Evolutionary conservation across 805 yeast species (phyloP).

Genomic region (Suhomyces kilbournensis): DNA sequence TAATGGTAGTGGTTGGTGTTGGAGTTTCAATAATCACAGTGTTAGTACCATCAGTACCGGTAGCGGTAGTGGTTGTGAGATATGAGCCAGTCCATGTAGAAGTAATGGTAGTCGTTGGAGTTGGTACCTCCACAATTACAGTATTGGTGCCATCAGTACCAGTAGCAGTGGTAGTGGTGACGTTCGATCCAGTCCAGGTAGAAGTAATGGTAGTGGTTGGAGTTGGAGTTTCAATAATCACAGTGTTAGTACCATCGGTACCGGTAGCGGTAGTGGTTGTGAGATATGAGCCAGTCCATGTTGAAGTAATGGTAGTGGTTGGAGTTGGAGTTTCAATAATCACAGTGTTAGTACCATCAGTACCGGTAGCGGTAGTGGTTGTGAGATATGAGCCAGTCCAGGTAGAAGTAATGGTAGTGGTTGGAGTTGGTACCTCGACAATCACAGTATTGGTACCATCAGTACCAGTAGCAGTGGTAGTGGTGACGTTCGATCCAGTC

Average conservation of each 20-base stretch:
- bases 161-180: slow-evolving; percentile 7
- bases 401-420: slow-evolving; percentile 6
- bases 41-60: slow-evolving; percentile 8
- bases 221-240: slow-evolving; percentile 12
- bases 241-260: slow-evolving; percentile 5
- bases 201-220: slow-evolving; percentile 15
- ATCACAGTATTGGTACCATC: slow-evolving; percentile 12
- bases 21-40: slow-evolving; percentile 14
- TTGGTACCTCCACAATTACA: slow-evolving; percentile 12
- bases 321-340: not conserved
- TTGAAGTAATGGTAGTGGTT: not conserved
- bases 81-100: slow-evolving; percentile 6
- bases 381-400: slow-evolving; percentile 6
- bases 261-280: not conserved
- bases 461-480: slow-evolving; percentile 13
- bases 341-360: slow-evolving; percentile 7
- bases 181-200: slow-evolving; percentile 13
- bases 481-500: slow-evolving; percentile 18
- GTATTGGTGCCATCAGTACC: slow-evolving; percentile 6
- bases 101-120: slow-evolving; percentile 8
- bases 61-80: slow-evolving; percentile 2
- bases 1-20: slow-evolving; percentile 9
- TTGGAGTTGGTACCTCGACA: slow-evolving; percentile 14
- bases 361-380: slow-evolving; percentile 8
- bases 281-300: not conserved